A percentile compares a stretch with the other conserved stretches of the same genome.
phyloP scores from a whole-genome alignment of 768 basidiomycete genomes.

The Dioszegia crocea region DNA sequence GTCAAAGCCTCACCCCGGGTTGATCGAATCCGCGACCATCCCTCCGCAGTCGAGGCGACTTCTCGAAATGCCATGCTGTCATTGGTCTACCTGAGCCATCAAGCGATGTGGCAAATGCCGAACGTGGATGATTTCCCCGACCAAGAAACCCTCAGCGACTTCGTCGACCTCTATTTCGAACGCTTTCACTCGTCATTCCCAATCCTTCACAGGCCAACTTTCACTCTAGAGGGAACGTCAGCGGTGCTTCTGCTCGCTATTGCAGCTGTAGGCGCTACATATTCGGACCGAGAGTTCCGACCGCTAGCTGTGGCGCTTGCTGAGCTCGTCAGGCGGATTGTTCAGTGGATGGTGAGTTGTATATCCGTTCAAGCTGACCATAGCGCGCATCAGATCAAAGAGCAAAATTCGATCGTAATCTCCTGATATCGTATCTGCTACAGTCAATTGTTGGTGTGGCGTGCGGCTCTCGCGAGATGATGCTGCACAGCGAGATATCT shows the following conservation, averaged over 20 bases:
- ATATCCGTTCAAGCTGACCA: not conserved
- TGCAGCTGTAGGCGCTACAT: constrained; percentile 39
- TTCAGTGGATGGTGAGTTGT: constrained; percentile 41
- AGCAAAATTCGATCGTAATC: constrained; percentile 35
- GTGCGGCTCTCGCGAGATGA: constrained; percentile 42
- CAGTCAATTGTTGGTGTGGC: constrained; percentile 30
- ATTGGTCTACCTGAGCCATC: constrained; percentile 39
- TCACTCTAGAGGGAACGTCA: constrained; percentile 20
- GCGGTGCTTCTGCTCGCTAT: constrained; percentile 32
- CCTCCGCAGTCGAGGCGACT: constrained; percentile 12
- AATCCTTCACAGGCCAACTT: constrained; percentile 32
- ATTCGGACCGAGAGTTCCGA: constrained; percentile 34
- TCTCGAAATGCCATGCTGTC: constrained; percentile 42
- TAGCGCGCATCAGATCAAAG: constrained; percentile 43
- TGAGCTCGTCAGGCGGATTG: constrained; percentile 39
- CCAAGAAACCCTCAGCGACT: constrained; percentile 36
- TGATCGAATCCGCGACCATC: constrained; percentile 3
- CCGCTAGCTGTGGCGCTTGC: constrained; percentile 37
- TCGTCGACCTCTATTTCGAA: constrained; percentile 41
- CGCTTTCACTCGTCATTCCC: constrained; percentile 41
- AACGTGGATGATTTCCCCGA: constrained; percentile 42
- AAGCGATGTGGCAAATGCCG: constrained; percentile 33
- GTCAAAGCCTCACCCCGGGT: constrained; percentile 33
- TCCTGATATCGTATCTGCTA: constrained; percentile 29
- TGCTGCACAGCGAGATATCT: constrained; percentile 39